Conservation (phyloP, 176 grass and related monocot genomes). For the Carex cristatella region DNA sequence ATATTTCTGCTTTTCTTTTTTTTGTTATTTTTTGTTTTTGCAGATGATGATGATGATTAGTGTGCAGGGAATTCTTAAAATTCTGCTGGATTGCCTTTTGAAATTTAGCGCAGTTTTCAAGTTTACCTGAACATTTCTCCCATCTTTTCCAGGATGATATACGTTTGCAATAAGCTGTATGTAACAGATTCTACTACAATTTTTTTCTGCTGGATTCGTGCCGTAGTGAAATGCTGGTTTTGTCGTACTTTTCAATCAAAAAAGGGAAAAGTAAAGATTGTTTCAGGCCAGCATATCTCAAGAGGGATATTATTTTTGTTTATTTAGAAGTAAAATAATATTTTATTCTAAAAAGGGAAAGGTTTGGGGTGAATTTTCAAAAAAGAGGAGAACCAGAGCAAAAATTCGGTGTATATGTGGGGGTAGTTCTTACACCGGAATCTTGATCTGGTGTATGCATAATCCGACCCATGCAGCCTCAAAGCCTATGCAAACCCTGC, state of each 20-base stretch:
- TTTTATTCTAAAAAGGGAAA: too few relatives aligned
- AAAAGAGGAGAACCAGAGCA: too few relatives aligned
- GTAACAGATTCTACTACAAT: conserved; percentile 16
- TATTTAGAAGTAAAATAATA: too few relatives aligned
- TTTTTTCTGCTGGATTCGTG: background rate
- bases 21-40: background rate
- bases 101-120: conserved; percentile 22
- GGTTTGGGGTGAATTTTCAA: too few relatives aligned
- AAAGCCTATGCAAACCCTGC: too few relatives aligned
- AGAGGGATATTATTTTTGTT: too few relatives aligned
- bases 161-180: conserved; percentile 28
- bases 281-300: background rate
- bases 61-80: background rate
- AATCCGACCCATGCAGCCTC: too few relatives aligned
- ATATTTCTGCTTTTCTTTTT: background rate
- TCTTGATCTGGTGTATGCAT: too few relatives aligned
- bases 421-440: too few relatives aligned
- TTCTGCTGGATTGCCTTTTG: background rate
- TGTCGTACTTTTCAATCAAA: background rate
- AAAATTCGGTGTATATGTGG: too few relatives aligned
- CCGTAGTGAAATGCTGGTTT: background rate
- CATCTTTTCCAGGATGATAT: background rate
- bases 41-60: conserved; percentile 27
- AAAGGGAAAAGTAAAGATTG: background rate
- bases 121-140: background rate